Evolutionary conservation across 2,329 filamentous ascomycete species (phyloP).

Genomic region (Monosporascus cannonballus): DNA sequence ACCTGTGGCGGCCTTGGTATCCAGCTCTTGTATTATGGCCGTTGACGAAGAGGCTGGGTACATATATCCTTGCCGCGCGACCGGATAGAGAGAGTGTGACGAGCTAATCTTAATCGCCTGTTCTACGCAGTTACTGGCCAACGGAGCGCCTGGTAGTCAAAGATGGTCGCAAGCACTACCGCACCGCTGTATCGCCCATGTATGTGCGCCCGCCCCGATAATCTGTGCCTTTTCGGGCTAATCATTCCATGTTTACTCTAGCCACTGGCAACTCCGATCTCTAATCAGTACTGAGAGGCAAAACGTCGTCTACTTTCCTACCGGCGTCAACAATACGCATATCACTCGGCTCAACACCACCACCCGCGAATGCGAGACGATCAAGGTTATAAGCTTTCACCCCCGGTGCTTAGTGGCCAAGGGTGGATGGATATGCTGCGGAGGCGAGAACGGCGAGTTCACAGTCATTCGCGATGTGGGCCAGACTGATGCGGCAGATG

Average conservation of each 20-base stretch:
- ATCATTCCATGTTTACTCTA: slow-evolving; percentile 27
- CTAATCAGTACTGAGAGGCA: slow-evolving; percentile 76
- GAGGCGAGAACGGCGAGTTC: slow-evolving; percentile 83
- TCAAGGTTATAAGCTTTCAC: slow-evolving; percentile 63
- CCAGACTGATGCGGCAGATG: slow-evolving; percentile 27
- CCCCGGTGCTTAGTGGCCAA: slow-evolving; percentile 85
- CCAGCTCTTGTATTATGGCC: slow-evolving; percentile 41
- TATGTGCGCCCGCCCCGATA: slow-evolving; percentile 21
- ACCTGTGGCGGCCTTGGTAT: slow-evolving; percentile 13
- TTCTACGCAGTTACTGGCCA: slow-evolving; percentile 48
- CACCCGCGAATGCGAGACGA: slow-evolving; percentile 64
- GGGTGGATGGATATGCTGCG: slow-evolving; percentile 84
- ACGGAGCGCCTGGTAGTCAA: slow-evolving; percentile 60
- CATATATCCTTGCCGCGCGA: slow-evolving; percentile 15
- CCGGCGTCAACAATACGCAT: slow-evolving; percentile 58
- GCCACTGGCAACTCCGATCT: slow-evolving; percentile 85
- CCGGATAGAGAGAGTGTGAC: slow-evolving; percentile 1
- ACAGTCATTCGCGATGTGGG: slow-evolving; percentile 59
- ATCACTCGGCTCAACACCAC: slow-evolving; percentile 64
- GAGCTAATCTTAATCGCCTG: slow-evolving; percentile 9
- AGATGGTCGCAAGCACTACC: slow-evolving; percentile 60
- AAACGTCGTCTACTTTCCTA: slow-evolving; percentile 79
- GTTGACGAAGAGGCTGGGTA: slow-evolving; percentile 48
- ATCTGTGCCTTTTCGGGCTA: slow-evolving; percentile 2
- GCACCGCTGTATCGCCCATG: slow-evolving; percentile 59